Evolutionary conservation across 2,329 filamentous ascomycete genomes (phyloP), one percentile per base, ranked within the genome.

Genomic region (Ophiocordyceps robertsii): DNA sequence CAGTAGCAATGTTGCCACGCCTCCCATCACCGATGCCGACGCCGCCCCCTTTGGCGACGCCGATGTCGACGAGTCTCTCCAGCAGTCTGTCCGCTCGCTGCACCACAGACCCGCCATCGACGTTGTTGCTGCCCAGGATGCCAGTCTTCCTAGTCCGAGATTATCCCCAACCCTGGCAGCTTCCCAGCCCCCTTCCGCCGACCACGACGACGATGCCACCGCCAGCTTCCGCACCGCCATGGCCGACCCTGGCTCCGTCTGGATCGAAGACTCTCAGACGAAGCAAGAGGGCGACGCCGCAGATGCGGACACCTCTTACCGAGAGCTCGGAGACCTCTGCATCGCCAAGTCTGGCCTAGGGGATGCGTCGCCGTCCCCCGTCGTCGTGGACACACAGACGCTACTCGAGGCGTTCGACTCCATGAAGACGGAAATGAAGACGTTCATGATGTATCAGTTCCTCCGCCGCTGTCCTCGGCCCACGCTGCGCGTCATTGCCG

Each of bases 361-460:
- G 14, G 42, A 47, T 21, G 45, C 45, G 14, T 32, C 45, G 3
- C 54, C 58, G 13, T 37, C 45, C 1, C 54, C 58, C 1, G 45
- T 58, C n/a, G 60, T 90, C 17, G 75, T 89, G 63, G 85, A 93
- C 53, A 84, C 90, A n/a, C 84, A 84, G 8, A 76, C 73, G 14
- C 85, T 98, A 71, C 66, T 98, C 14, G 84, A 95, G 52, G 80
- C 81, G 3, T 98, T 96, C 53, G 90, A 96, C 58, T 76, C 83
- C 7, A 84, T 98, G 72, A 88, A 90, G 2, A 78, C 84, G 37
- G 83, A 92, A 53, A 80, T 98, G 75, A 92, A 98, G 64, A 84
- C 84, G 0, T 94, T 94, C 57, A 82, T 98, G 64, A 94, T 98
- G 80, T 96, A 93, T 58, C 90, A 98, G 57, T 78, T 98, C 43